Conservation (phyloP, 768 basidiomycete species). For the Russula vinacea region DNA sequence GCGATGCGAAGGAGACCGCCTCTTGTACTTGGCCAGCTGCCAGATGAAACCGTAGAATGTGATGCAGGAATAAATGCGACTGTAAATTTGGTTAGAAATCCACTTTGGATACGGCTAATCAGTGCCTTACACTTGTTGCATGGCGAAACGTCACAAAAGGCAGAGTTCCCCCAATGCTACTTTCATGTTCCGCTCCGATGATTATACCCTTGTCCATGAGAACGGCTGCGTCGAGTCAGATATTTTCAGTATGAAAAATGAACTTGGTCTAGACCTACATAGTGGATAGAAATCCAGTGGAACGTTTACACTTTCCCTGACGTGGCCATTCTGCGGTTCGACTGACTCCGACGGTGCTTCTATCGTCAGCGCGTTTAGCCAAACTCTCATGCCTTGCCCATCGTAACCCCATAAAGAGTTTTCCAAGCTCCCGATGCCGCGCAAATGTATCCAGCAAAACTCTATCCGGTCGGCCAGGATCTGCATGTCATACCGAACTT, state of each 20-base stretch:
- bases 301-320: conserved; percentile 92
- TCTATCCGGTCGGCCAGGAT: conserved; percentile 96
- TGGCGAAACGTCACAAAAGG: conserved; percentile 91
- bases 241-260: conserved; percentile 19
- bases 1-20: conserved; percentile 80
- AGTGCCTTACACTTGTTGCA: conserved; percentile 70
- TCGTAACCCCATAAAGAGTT: conserved; percentile 99
- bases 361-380: conserved; percentile 93
- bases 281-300: conserved; percentile 92
- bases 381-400: conserved; percentile 82
- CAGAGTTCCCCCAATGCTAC: conserved; percentile 65
- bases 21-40: conserved; percentile 59
- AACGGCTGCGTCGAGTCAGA: conserved; percentile 56
- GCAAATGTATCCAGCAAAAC: conserved; percentile 97
- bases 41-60: conserved; percentile 82
- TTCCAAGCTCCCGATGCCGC: conserved; percentile 88
- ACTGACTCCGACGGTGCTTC: conserved; percentile 48
- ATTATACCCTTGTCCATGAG: conserved; percentile 99
- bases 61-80: conserved; percentile 94
- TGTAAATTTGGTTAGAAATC: conserved; percentile 35
- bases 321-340: conserved; percentile 45
- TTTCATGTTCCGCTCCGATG: conserved; percentile 91
- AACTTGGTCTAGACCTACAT: conserved; percentile 52
- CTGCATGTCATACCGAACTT: conserved; percentile 97
- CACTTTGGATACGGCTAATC: conserved; percentile 2